Base-by-base conservation (phyloP, 257 asterid genomes). In the Catharanthus roseus region DNA sequence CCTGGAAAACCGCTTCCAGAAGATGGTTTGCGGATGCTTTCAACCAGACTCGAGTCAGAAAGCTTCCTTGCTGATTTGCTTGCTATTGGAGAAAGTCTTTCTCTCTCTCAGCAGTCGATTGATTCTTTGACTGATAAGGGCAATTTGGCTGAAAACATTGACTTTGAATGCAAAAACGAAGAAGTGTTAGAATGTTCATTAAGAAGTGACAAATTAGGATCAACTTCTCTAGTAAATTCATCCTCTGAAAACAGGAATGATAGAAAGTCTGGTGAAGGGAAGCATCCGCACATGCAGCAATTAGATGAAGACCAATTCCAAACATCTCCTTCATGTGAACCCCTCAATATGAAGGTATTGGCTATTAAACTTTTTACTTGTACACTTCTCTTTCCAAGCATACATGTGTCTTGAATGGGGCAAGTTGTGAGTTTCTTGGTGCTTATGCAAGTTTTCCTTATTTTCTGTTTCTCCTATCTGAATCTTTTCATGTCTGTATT, bases 1-100 rank as follows among this genome's bases (percentile, higher is more conserved):
- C 82, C 84, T 47, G 81, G 84, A 74, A 93, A 86, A 77, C 97
- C 97, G 61, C 79, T 55, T 74, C 91, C 92, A 44, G 79, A 75
- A 75, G 95, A 91, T 81, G 90, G 85, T 70, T 76, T 91, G 82
- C 86, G 81, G 85, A 79, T 81, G 71, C 86, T 93, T 26, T 87
- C 92, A 19, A 77, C 82, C 75, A 87, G 87, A 67, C 72, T 76
- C 80, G 92, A 82, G 51, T 82, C 73, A 62, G 93, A 82, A 78
- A 78, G 84, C 61, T 34, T 79, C 12, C 74, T 84, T 69, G 58
- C 79, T 78, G 87, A 80, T 77, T 75, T 69, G 74, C 75, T 77
- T 73, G 76, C 73, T 75, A 73, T 69, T 58, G 76, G 70, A 44
- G 90, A 79, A 77, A 73, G 62, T 61, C 41, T 69, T 45, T 47